Base-by-base conservation (phyloP, 495 filamentous ascomycete species). In the Xylaria longipes region DNA sequence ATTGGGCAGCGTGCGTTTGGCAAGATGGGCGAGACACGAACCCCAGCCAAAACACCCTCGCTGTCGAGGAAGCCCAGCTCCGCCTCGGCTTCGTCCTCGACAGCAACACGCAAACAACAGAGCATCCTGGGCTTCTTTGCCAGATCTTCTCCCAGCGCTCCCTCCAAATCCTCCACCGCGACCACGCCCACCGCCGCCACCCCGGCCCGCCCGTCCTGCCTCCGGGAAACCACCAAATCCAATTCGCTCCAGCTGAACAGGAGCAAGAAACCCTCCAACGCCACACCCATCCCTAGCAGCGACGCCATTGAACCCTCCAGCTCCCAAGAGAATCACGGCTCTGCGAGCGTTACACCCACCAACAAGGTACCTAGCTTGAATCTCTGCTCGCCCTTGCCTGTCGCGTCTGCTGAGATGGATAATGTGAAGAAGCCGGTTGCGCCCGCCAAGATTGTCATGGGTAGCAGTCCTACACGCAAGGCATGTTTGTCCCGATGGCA, bases 81-180 rank as follows among this genome's bases (percentile, higher is more conserved):
- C n/a, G 72, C 71, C 61, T 69, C 75, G 37, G 69, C 75, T 52
- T 73, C 77, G 2, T 48, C 68, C 31, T 61, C 68, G 46, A 70
- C 56, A 22, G 82, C 84, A 35, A 80, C 79, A 31, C 76, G 87
- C 82, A 94, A 91, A 76, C 91, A 89, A 76, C 91, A 95, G 81
- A 93, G 90, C 73, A 96, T 97, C 63, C 84, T 94, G 4, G 92
- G 93, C 45, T 97, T 97, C 85, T 97, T 97, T 74, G 86, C 91
- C 68, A 95, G 92, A 75, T 75, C 75, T 35, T 76, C 81, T 3
- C 78, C 80, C 5, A 75, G 65, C 9, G 62, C 61, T 12, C 60
- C 69, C 35, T 39, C 69, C 6, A 71, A 71, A 50, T 65, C 69
- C 17, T 37, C 69, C 14, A 37, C 75, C 11, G 75, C 71, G 35